phyloP scores from a whole-genome alignment of 2,329 filamentous ascomycete genomes.

The Calonectria crousiana region DNA sequence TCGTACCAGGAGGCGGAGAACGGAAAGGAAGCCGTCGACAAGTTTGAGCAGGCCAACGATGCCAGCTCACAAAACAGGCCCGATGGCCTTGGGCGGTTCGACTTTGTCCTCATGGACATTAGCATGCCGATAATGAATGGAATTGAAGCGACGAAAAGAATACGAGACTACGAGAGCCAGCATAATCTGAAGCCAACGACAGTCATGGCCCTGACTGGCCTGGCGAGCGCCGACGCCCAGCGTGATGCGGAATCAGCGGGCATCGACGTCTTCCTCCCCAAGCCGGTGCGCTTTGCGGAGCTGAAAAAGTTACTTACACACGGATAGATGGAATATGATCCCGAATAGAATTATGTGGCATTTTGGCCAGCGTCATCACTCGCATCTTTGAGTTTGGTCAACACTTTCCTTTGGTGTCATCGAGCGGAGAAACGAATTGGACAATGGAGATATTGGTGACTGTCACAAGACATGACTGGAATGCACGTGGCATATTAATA shows the following conservation, averaged over 20 bases:
- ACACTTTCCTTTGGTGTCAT: not conserved
- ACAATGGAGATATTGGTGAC: not conserved
- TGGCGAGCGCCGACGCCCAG: conserved; percentile 62
- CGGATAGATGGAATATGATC: not conserved
- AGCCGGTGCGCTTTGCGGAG: conserved; percentile 60
- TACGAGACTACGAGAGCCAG: conserved; percentile 61
- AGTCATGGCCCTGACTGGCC: conserved; percentile 65
- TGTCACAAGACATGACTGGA: not conserved
- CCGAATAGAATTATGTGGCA: not conserved
- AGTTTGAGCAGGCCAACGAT: conserved; percentile 49
- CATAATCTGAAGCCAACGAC: conserved; percentile 54
- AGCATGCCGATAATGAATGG: conserved; percentile 69
- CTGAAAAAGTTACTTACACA: conserved; percentile 52
- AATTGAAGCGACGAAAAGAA: conserved; percentile 60
- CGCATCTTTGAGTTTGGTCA: not conserved
- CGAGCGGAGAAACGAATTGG: not conserved
- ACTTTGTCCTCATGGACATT: conserved; percentile 60
- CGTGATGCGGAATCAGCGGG: conserved; percentile 62
- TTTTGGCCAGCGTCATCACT: not conserved
- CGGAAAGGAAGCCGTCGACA: conserved; percentile 60
- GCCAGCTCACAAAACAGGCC: not conserved
- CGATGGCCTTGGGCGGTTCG: conserved; percentile 40
- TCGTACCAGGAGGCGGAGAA: conserved; percentile 57
- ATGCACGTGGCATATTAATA: not conserved
- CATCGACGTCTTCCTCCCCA: conserved; percentile 65